phyloP scores from a whole-genome alignment of 306 rosid genomes.

The Fagus sylvatica region DNA sequence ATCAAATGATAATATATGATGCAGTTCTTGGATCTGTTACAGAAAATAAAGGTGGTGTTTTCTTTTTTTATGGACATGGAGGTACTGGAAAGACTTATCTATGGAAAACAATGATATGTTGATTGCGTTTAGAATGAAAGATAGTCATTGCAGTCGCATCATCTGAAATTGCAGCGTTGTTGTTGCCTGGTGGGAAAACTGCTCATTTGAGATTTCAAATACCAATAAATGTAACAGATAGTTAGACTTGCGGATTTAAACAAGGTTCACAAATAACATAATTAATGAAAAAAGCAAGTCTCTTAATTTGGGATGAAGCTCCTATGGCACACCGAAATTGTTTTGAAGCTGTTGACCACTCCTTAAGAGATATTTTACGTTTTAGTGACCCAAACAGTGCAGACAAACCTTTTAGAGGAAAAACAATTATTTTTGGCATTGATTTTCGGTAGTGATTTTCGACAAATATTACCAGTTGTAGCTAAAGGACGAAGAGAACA shows the following conservation, averaged over 20 bases:
- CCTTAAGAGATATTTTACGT: neutral
- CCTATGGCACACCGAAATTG: neutral
- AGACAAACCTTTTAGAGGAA: neutral
- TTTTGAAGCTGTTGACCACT: neutral
- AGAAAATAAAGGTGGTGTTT: neutral
- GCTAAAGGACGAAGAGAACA: neutral
- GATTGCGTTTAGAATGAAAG: neutral
- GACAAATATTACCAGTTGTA: neutral
- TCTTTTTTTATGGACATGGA: neutral
- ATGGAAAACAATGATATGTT: neutral
- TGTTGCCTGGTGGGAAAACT: neutral
- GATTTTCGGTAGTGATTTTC: slow-evolving; percentile 12
- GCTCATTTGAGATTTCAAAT: slow-evolving; percentile 12
- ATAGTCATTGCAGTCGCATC: neutral
- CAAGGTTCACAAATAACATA: neutral
- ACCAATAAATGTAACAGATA: neutral
- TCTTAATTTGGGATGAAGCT: slow-evolving; percentile 3
- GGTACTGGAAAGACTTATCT: neutral
- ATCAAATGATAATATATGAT: neutral
- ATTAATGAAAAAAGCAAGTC: neutral
- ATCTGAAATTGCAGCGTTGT: neutral
- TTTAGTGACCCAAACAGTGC: neutral
- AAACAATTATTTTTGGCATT: neutral
- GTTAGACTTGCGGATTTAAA: neutral
- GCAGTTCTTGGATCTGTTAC: too few species aligned